phyloP scores from a whole-genome alignment of 106 monocot species.

The Dendrobium nobile region DNA sequence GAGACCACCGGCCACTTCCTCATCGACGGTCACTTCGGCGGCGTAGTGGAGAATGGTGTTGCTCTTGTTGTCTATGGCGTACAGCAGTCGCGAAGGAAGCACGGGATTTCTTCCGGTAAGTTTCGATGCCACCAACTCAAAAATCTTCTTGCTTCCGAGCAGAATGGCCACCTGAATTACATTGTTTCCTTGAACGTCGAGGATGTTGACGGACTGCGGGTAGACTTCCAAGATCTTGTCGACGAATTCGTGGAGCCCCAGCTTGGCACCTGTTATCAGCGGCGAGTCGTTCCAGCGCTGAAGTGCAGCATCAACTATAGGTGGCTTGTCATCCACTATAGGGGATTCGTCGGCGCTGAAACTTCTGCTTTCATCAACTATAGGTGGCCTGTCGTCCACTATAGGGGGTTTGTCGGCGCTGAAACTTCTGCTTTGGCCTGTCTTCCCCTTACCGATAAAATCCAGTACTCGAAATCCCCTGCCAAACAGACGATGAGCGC shows the following conservation, averaged over 20 bases:
- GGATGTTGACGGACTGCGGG: conserved; percentile 6
- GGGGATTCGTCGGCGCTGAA: background rate
- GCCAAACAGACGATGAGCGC: conserved; percentile 8
- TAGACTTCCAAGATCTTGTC: conserved; percentile 13
- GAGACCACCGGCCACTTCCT: background rate
- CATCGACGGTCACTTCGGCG: conserved; percentile 5
- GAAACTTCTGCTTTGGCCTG: background rate
- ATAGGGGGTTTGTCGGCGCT: background rate
- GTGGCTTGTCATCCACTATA: background rate
- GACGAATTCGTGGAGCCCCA: conserved; percentile 22
- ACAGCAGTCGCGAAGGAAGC: conserved; percentile 18
- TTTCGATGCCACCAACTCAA: conserved; percentile 8
- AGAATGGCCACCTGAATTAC: conserved; percentile 20
- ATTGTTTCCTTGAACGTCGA: conserved; percentile 3
- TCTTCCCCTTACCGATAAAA: conserved; percentile 5
- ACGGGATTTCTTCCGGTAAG: conserved; percentile 4
- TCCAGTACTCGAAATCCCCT: background rate
- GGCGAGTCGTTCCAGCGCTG: conserved; percentile 20
- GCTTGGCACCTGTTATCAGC: conserved; percentile 11
- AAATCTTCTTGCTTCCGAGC: conserved; percentile 14
- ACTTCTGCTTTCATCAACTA: background rate
- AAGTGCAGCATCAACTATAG: too few relatives aligned
- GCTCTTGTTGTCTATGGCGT: background rate
- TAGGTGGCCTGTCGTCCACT: background rate
- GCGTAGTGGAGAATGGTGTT: conserved; percentile 33